Conservation (phyloP, 2,329 filamentous ascomycete genomes). For the Sarocladiaceae sp. region DNA sequence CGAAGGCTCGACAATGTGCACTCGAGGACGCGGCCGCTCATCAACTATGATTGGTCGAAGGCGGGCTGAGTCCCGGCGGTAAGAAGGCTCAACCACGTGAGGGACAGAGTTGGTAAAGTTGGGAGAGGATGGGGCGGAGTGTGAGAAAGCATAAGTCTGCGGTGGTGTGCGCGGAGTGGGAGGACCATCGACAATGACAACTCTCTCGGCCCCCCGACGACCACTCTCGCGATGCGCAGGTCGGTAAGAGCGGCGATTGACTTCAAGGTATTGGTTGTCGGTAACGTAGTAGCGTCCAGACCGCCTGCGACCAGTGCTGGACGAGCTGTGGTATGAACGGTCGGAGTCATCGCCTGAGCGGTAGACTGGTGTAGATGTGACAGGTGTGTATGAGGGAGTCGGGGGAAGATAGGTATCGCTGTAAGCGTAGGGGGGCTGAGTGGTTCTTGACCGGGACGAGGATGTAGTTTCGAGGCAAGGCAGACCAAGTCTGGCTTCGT, state of each 20-base stretch:
- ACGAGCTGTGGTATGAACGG: conserved; percentile 25
- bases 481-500: conserved; percentile 29
- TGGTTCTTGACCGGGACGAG: conserved; percentile 34
- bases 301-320: conserved; percentile 24
- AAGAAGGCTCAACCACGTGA: conserved; percentile 20
- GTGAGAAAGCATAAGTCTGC: conserved; percentile 27
- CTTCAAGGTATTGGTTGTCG: conserved; percentile 7
- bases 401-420: conserved; percentile 32
- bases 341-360: conserved; percentile 33
- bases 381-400: conserved; percentile 30
- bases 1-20: conserved; percentile 4
- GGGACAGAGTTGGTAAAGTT: conserved; percentile 16
- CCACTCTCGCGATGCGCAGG: conserved; percentile 17
- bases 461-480: conserved; percentile 34
- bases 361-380: conserved; percentile 22
- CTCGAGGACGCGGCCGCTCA: conserved; percentile 22
- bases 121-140: conserved; percentile 35
- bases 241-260: conserved; percentile 1
- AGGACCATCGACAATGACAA: conserved; percentile 38
- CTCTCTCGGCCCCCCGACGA: conserved; percentile 32
- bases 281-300: neutral
- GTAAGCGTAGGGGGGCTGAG: conserved; percentile 18
- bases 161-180: conserved; percentile 41
- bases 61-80: conserved; percentile 17
- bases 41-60: conserved; percentile 32